Base-by-base conservation (phyloP, 2,329 filamentous ascomycete genomes). In the Emmonsia crescens region DNA sequence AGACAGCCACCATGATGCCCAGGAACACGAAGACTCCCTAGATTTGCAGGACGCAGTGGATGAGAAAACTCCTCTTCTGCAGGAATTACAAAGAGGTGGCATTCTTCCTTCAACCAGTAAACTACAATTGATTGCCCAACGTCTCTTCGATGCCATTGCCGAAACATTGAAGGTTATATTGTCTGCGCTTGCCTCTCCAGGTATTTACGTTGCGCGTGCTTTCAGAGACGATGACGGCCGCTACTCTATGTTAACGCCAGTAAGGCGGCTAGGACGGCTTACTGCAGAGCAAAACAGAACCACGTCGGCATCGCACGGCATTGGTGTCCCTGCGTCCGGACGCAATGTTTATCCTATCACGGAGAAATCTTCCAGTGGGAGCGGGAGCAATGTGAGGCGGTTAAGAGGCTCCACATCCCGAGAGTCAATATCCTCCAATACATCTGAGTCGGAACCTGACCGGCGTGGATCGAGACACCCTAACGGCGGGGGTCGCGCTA, bases 211-310 rank as follows among this genome's bases (percentile, higher is more conserved):
- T 61, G 84, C 92, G 63, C 87, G 89, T 66, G 91, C 84, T 71
- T 88, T 97, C 68, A 93, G 89, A 76, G 87, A 95, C 70, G 86
- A 91, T 54, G 78, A 89, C 62, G 91, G 91, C 58, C 80, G 80
- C 58, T 96, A 96, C 73, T 88, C 90, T 14, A 52, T 52, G 46
- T 48, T 64, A n/a, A 57, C 59, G 16, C 63, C 61, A 3, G 52
- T 59, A 31, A 56, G 52, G 51, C 58, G 61, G 46, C 29, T 64
- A 48, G 61, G 63, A 27, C 57, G 67, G 60, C 69, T 66, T 16
- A 62, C 69, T 27, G 63, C 66, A n/a, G 48, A 60, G 10, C 57
- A 56, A n/a, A 60, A 56, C 21, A 55, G 16, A 36, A 51, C 48
- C 27, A 38, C 19, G 38, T 56, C 64, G 10, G 58, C 64, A 55